Evolutionary conservation across 106 monocot species (phyloP), one percentile per base, ranked within the genome.

Genomic region (Phalaenopsis aphrodite): DNA sequence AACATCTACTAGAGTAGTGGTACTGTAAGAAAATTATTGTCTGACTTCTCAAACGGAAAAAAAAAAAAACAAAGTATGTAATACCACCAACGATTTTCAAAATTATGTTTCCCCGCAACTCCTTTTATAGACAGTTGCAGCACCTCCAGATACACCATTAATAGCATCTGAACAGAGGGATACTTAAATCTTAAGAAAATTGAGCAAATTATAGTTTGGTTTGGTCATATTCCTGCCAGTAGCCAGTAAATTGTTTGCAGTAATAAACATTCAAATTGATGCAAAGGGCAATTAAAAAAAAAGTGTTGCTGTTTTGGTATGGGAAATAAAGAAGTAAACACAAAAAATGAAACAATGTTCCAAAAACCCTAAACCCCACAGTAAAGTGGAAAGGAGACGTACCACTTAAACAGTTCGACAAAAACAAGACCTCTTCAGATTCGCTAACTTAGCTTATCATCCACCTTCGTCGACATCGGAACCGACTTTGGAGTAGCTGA

Each of bases 301-400:
- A 36, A 69, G 24, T 68, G 37, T 38, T 39, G 4, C 8, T 69
- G 3, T 16, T 69, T 15, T 8, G 24, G 21, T 65, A 37, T 39
- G 0, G 30, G 30, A 30, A 30, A 30, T 30, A 30, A 30, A 30
- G 37, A 19, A 12, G 37, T 5, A 14, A 69, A 39, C 10, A 11
- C 14, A 69, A 2, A 69, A 8, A 69, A 38, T 39, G 38, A 69
- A 69, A 69, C 36, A 36, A 36, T 12, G 36, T 39, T 69, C 39
- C 69, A 41, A 69, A 69, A 69, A 14, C 69, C 69, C 39, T 39
- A 69, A 69, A 69, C 69, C 39, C 69, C 36, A 69, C 69, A 39
- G 15, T 21, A 21, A 41, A 69, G 36, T 11, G 2, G 39, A 38
- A 39, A 39, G 12, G 74, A 5, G 18, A 43, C 8, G 45, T 74